Evolutionary conservation across 441 rosid genomes (phyloP).

Genomic region (Breynia disticha): DNA sequence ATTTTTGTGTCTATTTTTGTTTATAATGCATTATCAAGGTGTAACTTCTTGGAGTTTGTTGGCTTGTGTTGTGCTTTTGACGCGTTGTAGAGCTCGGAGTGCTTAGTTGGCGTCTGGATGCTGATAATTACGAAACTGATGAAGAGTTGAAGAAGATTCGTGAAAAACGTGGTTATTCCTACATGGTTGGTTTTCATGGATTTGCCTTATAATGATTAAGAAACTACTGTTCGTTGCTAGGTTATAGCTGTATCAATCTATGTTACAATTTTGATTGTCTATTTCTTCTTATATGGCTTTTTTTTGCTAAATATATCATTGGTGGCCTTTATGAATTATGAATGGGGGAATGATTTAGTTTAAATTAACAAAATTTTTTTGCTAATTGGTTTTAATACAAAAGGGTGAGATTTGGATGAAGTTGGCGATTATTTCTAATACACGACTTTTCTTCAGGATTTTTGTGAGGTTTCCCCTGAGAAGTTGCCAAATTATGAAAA

Average conservation of each 20-base stretch:
- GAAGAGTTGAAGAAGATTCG: conserved; percentile 79
- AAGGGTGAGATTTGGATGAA: too few species aligned
- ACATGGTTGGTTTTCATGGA: conserved; percentile 34
- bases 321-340: too few species aligned
- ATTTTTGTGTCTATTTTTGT: background rate
- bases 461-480: conserved; percentile 82
- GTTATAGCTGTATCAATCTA: too few species aligned
- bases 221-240: background rate
- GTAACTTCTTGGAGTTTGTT: background rate
- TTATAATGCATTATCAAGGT: background rate
- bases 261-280: too few species aligned
- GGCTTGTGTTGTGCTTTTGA: conserved; percentile 4
- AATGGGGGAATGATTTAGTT: too few species aligned
- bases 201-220: background rate
- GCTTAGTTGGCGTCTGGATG: conserved; percentile 81
- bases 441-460: conserved; percentile 40
- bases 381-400: background rate
- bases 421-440: background rate
- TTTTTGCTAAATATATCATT: too few species aligned
- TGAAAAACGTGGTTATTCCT: conserved; percentile 73
- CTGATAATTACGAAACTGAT: conserved; percentile 75
- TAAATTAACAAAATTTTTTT: background rate
- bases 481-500: conserved; percentile 78
- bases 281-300: too few species aligned
- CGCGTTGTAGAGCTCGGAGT: conserved; percentile 68